Evolutionary conservation across 2,329 filamentous ascomycete species (phyloP), one percentile per base, ranked within the genome.

Genomic region (Pseudogymnoascus sp.): DNA sequence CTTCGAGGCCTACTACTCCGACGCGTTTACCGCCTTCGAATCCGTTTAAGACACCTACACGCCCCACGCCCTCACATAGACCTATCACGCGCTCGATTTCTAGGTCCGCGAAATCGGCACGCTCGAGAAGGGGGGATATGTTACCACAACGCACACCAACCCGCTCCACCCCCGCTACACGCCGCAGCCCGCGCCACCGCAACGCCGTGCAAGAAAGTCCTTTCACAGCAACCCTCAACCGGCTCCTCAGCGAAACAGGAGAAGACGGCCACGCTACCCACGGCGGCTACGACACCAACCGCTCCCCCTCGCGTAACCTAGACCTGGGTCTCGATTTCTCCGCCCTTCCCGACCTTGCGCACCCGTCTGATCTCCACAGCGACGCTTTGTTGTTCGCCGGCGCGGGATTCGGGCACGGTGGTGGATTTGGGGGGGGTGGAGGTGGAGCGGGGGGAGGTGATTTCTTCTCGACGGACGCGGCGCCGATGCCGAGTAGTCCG

Each of bases 401-500:
- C 16, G 43, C 64, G 10, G 66, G 25, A 25, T 73, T n/a, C 62
- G 60, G 60, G 0, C 60, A 61, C 19, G 67, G 72, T 48, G 73
- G 76, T 43, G 51, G 51, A 11, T 66, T 72, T 48, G 73, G 76
- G 43, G 51, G 51, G 2, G 51, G 41, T 4, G 41, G 25, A 2
- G 41, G 25, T 1, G 51, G 51, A 16, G 34, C 19, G 7, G 51
- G 51, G 1, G 51, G 4, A 3, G 77, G 79, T 63, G 77, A 79
- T 63, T 74, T 79, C 64, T 77, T 80, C 63, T 74, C 74, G 19
- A 78, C 77, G 1, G 77, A 79, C 69, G 71, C 74, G 41, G 37
- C 37, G 34, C 75, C 75, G 4, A 79, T 80, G 77, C 78, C 78
- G 37, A 79, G 76, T 66, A 79, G 76, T 23, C 78, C 79, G 21